Base-by-base conservation (phyloP, 1,284 basidiomycete genomes). In the Cryptococcus maquisensis region DNA sequence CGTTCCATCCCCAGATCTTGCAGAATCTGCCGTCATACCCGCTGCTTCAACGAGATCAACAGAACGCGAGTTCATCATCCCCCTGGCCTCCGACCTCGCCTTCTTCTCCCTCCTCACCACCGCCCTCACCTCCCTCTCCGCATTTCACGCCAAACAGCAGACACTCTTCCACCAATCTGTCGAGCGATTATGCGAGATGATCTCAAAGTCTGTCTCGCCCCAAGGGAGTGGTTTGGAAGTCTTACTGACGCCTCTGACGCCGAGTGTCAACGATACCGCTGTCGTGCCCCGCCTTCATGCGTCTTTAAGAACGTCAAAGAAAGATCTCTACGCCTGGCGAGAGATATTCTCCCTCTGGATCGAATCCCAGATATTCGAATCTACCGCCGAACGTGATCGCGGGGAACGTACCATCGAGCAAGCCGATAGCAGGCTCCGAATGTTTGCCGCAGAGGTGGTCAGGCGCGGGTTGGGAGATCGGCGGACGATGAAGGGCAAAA, bases 261-360 rank as follows among this genome's bases (percentile, higher is more conserved):
- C 62, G 2, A 47, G 58, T 7, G 21, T 24, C 16, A 44, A n/a
- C 21, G 20, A 43, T 43, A 9, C 3, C 15, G 13, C 6, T 10
- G 2, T 47, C 18, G 18, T 32, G 45, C 9, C 28, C 49, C 12
- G 51, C 40, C 43, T 47, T 26, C 18, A 42, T 4, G 18, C 40
- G 42, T 37, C 46, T 1, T n/a, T 37, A 4, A 62, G 58, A 47
- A 43, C 65, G 3, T 59, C 51, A 7, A 68, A 63, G 50, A 71
- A 71, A 45, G 94, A 98, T 66, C 76, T 98, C n/a, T 93, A 91
- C 67, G 83, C 84, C 3, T 97, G 94, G 94, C 79, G 94, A 32
- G 86, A 91, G 73, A 87, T 97, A 35, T 96, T 98, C 68, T 83
- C 85, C 47, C 77, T 95, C 2, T 97, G 95, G 77, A 80, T 90